A percentile compares a stretch with the other conserved stretches of the same genome.
Conservation (phyloP, 2,329 filamentous ascomycete species). For the Xylariaceae sp. region DNA sequence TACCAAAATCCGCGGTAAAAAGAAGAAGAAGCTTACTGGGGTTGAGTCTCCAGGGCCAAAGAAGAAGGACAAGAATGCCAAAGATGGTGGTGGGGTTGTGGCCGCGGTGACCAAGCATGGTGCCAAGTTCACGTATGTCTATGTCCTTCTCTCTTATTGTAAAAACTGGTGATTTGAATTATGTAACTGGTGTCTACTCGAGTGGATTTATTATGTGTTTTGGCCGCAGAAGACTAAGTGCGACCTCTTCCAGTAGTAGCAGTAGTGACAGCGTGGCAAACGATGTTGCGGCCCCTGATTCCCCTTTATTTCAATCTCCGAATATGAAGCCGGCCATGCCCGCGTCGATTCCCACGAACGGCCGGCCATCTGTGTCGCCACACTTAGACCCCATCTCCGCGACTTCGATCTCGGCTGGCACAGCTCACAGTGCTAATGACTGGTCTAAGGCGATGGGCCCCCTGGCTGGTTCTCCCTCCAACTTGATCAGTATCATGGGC, state of each 20-base stretch:
- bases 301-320: slow-evolving; percentile 26
- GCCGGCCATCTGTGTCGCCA: slow-evolving; percentile 25
- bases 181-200: not conserved
- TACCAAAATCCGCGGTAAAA: slow-evolving; percentile 26
- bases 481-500: slow-evolving; percentile 34
- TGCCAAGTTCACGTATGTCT: slow-evolving; percentile 31
- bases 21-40: slow-evolving; percentile 30
- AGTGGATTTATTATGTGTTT: not conserved
- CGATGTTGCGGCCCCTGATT: slow-evolving; percentile 25
- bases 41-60: slow-evolving; percentile 30
- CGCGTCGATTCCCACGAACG: slow-evolving; percentile 28
- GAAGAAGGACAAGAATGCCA: slow-evolving; percentile 35
- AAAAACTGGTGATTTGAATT: slow-evolving; percentile 23
- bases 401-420: slow-evolving; percentile 30
- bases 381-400: slow-evolving; percentile 29
- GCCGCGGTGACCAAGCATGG: slow-evolving; percentile 35
- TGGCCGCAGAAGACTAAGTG: slow-evolving; percentile 11
- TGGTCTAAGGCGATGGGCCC: slow-evolving; percentile 29
- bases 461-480: slow-evolving; percentile 31
- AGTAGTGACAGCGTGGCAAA: slow-evolving; percentile 19
- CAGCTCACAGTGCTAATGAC: slow-evolving; percentile 31
- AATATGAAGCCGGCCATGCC: slow-evolving; percentile 29
- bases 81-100: slow-evolving; percentile 33
- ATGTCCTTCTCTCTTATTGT: not conserved
- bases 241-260: slow-evolving; percentile 15